phyloP scores from a whole-genome alignment of 176 grass and related monocot genomes.

The Avena sativa region DNA sequence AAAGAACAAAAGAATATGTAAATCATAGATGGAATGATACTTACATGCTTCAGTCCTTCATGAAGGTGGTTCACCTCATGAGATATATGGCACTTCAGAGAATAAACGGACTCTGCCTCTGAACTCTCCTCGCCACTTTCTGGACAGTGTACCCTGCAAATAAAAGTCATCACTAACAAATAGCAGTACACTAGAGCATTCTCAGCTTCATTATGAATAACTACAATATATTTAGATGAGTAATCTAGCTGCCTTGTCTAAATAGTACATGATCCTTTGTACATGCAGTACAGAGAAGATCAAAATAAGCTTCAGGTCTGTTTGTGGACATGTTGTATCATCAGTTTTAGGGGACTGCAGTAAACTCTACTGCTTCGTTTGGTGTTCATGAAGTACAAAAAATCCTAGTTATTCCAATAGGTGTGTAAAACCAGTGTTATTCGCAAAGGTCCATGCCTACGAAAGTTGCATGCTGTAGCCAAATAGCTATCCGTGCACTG shows the following conservation, averaged over 20 bases:
- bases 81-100: slow-evolving; percentile 99
- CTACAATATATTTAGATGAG: slow-evolving; percentile 2
- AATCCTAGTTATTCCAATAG: not conserved
- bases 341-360: slow-evolving; percentile 7
- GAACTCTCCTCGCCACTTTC: slow-evolving; percentile 95
- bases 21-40: slow-evolving; percentile 31
- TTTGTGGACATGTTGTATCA: not conserved
- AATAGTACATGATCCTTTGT: slow-evolving; percentile 24
- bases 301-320: slow-evolving; percentile 1
- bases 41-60: slow-evolving; percentile 93
- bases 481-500: not conserved
- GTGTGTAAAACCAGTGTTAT: not conserved
- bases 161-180: slow-evolving; percentile 41
- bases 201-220: slow-evolving; percentile 8
- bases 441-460: not conserved
- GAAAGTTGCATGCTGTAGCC: not conserved
- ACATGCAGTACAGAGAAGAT: slow-evolving; percentile 24
- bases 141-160: slow-evolving; percentile 87
- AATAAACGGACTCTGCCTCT: slow-evolving; percentile 86
- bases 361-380: slow-evolving; percentile 16
- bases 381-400: not conserved
- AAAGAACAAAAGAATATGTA: not conserved
- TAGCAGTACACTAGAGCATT: not conserved
- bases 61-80: slow-evolving; percentile 99
- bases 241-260: slow-evolving; percentile 15